Evolutionary conservation across 2,329 filamentous ascomycete species (phyloP).

Genomic region (Fusarium sp.): DNA sequence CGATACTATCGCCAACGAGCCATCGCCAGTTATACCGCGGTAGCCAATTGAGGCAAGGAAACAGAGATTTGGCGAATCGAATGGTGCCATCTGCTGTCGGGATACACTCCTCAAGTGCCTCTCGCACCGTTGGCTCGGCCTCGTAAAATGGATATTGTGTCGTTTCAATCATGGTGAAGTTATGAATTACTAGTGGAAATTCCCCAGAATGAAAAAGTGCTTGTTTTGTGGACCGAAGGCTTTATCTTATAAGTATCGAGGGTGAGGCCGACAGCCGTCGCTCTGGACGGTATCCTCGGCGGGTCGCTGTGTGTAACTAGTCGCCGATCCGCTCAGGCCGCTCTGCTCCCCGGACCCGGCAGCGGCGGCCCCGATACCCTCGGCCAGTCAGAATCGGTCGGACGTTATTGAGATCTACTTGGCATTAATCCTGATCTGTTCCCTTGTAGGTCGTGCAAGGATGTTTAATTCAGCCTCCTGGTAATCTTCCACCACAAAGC

Average conservation of each 20-base stretch:
- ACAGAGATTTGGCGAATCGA: constrained; percentile 6
- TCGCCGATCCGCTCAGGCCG: constrained; percentile 23
- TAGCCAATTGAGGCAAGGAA: constrained; percentile 10
- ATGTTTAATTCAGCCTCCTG: too few species aligned
- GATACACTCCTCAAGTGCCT: constrained; percentile 8
- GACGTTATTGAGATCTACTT: not conserved
- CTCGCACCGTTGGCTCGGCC: constrained; percentile 8
- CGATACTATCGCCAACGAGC: constrained; percentile 22
- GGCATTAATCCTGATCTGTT: too few species aligned
- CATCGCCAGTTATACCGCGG: constrained; percentile 27
- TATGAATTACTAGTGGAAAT: not conserved
- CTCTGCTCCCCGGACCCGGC: constrained; percentile 1
- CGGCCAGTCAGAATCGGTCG: not conserved
- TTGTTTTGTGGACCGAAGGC: constrained; percentile 12
- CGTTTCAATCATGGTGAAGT: constrained; percentile 8
- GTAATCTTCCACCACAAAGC: too few species aligned
- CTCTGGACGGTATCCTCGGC: constrained; percentile 18
- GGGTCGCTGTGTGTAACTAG: constrained; percentile 1
- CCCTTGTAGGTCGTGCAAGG: not conserved
- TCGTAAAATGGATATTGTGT: constrained; percentile 7
- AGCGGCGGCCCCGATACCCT: constrained; percentile 19
- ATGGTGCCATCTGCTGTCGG: constrained; percentile 9
- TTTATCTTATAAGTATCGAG: constrained; percentile 8
- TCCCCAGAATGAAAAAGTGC: not conserved
- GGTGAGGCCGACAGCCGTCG: constrained; percentile 23